Percentiles rank a stretch among this genome's conserved stretches.
Evolutionary conservation across 257 asterid species (phyloP).

Genomic region (Petunia secreta): DNA sequence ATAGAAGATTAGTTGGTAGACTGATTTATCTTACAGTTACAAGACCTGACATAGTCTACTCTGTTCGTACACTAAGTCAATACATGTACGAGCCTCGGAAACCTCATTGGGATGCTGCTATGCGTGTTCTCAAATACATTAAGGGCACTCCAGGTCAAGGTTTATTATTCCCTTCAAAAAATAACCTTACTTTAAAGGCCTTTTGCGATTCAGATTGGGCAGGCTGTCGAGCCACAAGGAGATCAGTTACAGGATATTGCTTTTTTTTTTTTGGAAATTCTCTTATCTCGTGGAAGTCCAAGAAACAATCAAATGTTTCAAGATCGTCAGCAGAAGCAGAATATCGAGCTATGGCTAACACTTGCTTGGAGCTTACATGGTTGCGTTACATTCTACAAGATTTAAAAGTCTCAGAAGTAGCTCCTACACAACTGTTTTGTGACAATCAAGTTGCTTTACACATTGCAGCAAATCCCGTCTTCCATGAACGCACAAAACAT

Average conservation of each 20-base stretch:
- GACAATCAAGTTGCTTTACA: conserved; percentile 17
- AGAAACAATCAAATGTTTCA: background rate
- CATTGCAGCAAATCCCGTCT: background rate
- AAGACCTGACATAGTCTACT: background rate
- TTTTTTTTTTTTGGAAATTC: conserved; percentile 2
- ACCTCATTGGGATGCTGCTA: conserved; percentile 16
- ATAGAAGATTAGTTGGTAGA: conserved; percentile 17
- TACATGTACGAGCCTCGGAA: background rate
- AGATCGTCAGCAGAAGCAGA: conserved; percentile 14
- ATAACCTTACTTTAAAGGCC: background rate
- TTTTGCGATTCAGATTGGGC: conserved; percentile 19
- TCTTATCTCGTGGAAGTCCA: background rate
- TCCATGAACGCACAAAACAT: conserved; percentile 17
- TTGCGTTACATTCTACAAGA: background rate
- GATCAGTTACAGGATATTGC: conserved; percentile 10
- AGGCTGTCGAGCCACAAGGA: conserved; percentile 13
- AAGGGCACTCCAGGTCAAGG: background rate
- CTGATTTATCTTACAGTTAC: conserved; percentile 10
- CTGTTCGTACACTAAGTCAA: conserved; percentile 2
- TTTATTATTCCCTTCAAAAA: background rate
- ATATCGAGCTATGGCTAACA: conserved; percentile 18
- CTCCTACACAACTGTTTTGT: background rate
- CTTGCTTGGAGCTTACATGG: background rate
- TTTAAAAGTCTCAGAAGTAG: background rate
- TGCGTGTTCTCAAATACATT: background rate